Conservation (phyloP, 1,139 yeast species). For the Candida sp. region DNA sequence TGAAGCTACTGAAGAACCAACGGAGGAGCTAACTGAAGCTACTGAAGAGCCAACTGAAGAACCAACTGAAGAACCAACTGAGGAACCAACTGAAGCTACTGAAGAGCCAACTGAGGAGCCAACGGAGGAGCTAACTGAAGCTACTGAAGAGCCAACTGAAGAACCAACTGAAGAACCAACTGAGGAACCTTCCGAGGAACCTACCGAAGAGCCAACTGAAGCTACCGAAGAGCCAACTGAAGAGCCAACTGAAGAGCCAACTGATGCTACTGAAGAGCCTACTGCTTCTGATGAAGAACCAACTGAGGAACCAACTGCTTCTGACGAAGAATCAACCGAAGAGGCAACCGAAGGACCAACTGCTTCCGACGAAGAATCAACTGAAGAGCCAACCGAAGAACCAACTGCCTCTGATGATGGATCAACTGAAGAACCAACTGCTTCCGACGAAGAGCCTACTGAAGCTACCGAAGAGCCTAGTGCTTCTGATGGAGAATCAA, state of each 20-base stretch:
- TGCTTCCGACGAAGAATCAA: neutral
- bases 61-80: neutral
- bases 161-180: neutral
- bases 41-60: neutral
- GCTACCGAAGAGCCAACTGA: neutral
- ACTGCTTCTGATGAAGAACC: neutral
- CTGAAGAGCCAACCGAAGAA: conserved; percentile 12
- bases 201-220: neutral
- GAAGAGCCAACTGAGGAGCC: neutral
- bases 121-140: neutral
- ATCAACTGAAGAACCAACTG: conserved; percentile 9
- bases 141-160: neutral
- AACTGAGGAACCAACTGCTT: neutral
- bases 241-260: neutral
- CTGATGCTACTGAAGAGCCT: neutral
- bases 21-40: neutral
- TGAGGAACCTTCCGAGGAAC: too few relatives aligned
- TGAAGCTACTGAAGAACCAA: neutral
- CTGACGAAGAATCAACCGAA: neutral
- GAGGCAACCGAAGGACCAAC: neutral
- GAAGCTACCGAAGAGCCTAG: neutral
- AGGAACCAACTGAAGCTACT: neutral
- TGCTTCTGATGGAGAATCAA: neutral
- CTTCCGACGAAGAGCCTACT: neutral
- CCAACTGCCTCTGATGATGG: conserved; percentile 10